Evolutionary conservation across 2,329 filamentous ascomycete genomes (phyloP), one percentile per base, ranked within the genome.

Genomic region (Aspergillus pseudotamarii): DNA sequence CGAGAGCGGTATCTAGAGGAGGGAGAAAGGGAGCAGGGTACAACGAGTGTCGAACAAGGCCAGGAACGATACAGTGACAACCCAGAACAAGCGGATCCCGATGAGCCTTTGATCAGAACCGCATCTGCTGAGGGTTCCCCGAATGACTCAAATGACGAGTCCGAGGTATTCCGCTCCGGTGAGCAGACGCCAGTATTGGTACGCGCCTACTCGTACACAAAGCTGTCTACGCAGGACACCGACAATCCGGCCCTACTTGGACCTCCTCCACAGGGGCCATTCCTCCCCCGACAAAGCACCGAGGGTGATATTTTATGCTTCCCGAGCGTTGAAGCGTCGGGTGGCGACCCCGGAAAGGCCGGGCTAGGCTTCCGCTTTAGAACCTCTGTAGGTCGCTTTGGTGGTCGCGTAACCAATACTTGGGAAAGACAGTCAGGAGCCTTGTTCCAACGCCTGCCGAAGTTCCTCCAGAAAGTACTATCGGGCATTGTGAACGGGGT

Each of bases 221-320:
- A 80, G 61, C 66, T 74, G 6, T 68, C 72, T 12, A 61, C 70
- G 4, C 65, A 71, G 45, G 68, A 67, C 14, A 64, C 64, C 23
- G 66, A 69, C 14, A 60, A 68, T 11, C 61, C 72, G 4, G 63
- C 71, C 1, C 45, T 72, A 2, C 73, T 78, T 28, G 76, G 71
- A 0, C 69, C 69, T 2, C 76, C 77, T 8, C 76, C 77, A 0
- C 66, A 63, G 9, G 74, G 72, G 3, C 76, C 73, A 32, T 73
- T 82, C 71, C 68, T 79, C 55, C 67, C 72, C 34, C 68, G 78
- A 56, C 75, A 79, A 55, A 79, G 74, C 62, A 77, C 79, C 11
- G 78, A 79, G 4, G 83, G 85, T 51, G 81, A 88, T 65, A 89
- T 91, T 19, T 82, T 88, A 59, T 86, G 85, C 1, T 91, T 92